Conservation (phyloP, 345 rosid genomes). For the Camelina neglecta region DNA sequence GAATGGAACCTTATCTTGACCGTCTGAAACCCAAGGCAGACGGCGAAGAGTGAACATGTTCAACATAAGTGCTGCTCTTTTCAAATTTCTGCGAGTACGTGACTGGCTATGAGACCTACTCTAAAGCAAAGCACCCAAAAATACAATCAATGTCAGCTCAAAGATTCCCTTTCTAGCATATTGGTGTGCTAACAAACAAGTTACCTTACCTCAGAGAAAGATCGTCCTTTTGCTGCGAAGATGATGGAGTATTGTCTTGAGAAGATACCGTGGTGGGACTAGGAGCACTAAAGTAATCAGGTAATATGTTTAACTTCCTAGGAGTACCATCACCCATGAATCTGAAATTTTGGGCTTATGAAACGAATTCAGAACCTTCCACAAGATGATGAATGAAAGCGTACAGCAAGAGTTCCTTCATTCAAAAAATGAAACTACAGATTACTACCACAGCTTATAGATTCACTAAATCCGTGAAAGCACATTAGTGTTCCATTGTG, state of each 20-base stretch:
- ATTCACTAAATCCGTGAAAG: too few relatives aligned
- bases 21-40: constrained; percentile 75
- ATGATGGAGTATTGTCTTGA: constrained; percentile 51
- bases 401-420: constrained; percentile 1
- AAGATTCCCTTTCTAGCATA: neutral
- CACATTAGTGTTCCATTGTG: too few relatives aligned
- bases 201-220: constrained; percentile 64
- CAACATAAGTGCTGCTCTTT: constrained; percentile 71
- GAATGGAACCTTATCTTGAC: constrained; percentile 74
- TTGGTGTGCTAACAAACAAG: constrained; percentile 7
- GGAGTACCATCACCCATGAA: constrained; percentile 75
- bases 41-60: constrained; percentile 73
- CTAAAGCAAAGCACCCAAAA: constrained; percentile 52
- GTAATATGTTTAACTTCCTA: constrained; percentile 66
- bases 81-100: constrained; percentile 56
- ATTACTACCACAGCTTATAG: neutral
- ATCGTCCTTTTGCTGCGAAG: constrained; percentile 46
- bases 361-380: constrained; percentile 22
- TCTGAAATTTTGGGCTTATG: constrained; percentile 25
- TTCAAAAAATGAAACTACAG: constrained; percentile 22
- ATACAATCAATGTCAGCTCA: constrained; percentile 31
- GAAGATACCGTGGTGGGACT: constrained; percentile 45
- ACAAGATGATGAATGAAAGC: neutral
- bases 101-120: constrained; percentile 55
- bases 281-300: constrained; percentile 73